Evolutionary conservation across 352 stramenopile species (phyloP), one percentile per base, ranked within the genome.

Genomic region (Globisporangium irregulare): DNA sequence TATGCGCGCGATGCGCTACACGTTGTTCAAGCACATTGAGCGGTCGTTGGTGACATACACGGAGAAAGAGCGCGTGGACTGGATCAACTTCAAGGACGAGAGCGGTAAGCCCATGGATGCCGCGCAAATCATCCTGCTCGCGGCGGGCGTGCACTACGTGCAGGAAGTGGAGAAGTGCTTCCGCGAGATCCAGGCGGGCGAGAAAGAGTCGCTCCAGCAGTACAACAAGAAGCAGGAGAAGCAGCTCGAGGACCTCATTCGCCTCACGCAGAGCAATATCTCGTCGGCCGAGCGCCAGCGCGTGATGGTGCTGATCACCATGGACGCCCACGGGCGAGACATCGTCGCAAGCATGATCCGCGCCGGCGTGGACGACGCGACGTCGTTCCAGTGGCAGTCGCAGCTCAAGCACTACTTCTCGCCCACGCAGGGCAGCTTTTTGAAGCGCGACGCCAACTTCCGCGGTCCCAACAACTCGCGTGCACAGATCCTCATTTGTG

Each of bases 331-430:
- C 70, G 89, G 87, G 9, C 90, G 95, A 70, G 95, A 98, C 78
- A 97, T 98, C 51, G 91, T 98, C n/a, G 87, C 96, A n/a, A 94
- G 94, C 60, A 97, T 98, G 86, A 97, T 98, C 62, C 88, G 91
- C 29, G 87, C 89, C 1, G 89, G 89, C 22, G 90, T 98, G 9
- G 78, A 89, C 36, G 80, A 97, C 55, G 79, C 81, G 1, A 87
- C 78, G 36, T 89, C 83, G 12, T 98, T 98, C 70, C 88, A 97
- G 74, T 98, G 95, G 95, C 94, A 98, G 70, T 97, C 87, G 24
- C 95, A 98, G 69, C 89, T 98, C 10, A 99, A 99, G 68, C 96
- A 99, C 69, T 96, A 97, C 68, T 95, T 97, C 27, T 95, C 93
- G 1, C 92, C 94, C 10, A 71, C 86, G 22, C 78, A 89, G 58